Evolutionary conservation across 2,329 filamentous ascomycete species (phyloP).

Genomic region (Aspergillus fumigatus): DNA sequence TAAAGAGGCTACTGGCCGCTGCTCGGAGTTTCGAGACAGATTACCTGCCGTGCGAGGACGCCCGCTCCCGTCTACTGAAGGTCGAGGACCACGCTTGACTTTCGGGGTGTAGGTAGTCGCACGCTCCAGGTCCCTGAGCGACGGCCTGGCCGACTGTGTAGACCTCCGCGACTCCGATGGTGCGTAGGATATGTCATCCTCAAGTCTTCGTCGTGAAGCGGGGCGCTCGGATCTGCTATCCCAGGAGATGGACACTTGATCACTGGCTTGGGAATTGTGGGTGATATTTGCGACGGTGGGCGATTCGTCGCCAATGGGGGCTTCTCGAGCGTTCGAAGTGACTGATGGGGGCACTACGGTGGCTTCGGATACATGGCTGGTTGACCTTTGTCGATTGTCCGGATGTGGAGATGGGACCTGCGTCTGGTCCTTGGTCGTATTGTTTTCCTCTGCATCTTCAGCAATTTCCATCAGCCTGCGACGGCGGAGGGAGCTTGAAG

Average conservation of each 20-base stretch:
- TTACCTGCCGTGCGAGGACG: constrained; percentile 57
- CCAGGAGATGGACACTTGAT: constrained; percentile 8
- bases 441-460: constrained; percentile 83
- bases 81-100: constrained; percentile 82
- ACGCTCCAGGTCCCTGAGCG: constrained; percentile 41
- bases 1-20: constrained; percentile 71
- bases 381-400: constrained; percentile 20
- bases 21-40: constrained; percentile 42
- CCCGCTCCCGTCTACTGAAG: constrained; percentile 61
- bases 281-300: constrained; percentile 8
- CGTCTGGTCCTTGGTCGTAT: constrained; percentile 52
- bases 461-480: constrained; percentile 83
- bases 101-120: constrained; percentile 51
- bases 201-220: constrained; percentile 10
- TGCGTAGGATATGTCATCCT: constrained; percentile 34
- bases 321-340: constrained; percentile 11
- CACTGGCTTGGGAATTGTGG: constrained; percentile 7
- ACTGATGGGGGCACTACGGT: constrained; percentile 29
- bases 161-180: constrained; percentile 35
- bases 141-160: constrained; percentile 41
- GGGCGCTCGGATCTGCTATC: constrained; percentile 21
- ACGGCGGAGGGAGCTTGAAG: constrained; percentile 71
- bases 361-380: constrained; percentile 31
- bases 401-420: constrained; percentile 19
- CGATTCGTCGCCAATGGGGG: constrained; percentile 16